These are phyloP conservation scores for Pleurotus djamor DNA, from an alignment of 768 basidiomycete genomes.

Conservation along the genomic window DNA sequence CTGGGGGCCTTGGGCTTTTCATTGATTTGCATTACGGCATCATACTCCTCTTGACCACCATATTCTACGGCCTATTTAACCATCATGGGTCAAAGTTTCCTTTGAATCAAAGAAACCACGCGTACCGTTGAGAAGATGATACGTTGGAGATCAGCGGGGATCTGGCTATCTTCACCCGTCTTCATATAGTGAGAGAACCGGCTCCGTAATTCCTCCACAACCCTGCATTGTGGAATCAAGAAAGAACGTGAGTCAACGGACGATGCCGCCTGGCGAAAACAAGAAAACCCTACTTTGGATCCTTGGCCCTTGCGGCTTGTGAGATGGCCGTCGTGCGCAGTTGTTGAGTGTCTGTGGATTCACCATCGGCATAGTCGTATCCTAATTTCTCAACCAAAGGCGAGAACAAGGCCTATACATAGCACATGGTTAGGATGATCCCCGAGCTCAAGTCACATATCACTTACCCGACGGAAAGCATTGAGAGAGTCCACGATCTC, in stretches of 20 bases:
- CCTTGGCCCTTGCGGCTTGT: slow-evolving; percentile 34
- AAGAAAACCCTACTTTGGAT: slow-evolving; percentile 21
- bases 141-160: slow-evolving; percentile 77
- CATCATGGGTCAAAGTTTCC: not conserved
- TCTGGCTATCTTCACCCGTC: slow-evolving; percentile 71
- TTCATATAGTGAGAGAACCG: slow-evolving; percentile 73
- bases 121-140: slow-evolving; percentile 52
- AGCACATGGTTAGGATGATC: not conserved
- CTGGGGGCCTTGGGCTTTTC: slow-evolving; percentile 75
- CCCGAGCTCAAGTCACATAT: not conserved
- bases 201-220: slow-evolving; percentile 66
- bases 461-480: slow-evolving; percentile 57
- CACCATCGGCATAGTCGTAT: slow-evolving; percentile 65
- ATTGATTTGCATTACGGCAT: slow-evolving; percentile 66
- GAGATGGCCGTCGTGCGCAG: slow-evolving; percentile 74
- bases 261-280: not conserved
- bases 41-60: slow-evolving; percentile 74
- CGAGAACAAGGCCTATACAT: slow-evolving; percentile 54
- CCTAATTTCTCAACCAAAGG: slow-evolving; percentile 82
- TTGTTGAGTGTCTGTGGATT: slow-evolving; percentile 65
- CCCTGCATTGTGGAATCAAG: slow-evolving; percentile 37
- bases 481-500: slow-evolving; percentile 52
- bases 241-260: slow-evolving; percentile 2
- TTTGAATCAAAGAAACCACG: not conserved
- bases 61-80: slow-evolving; percentile 60